phyloP scores from a whole-genome alignment of 148 eudicot genomes.

The Fagopyrum esculentum region DNA sequence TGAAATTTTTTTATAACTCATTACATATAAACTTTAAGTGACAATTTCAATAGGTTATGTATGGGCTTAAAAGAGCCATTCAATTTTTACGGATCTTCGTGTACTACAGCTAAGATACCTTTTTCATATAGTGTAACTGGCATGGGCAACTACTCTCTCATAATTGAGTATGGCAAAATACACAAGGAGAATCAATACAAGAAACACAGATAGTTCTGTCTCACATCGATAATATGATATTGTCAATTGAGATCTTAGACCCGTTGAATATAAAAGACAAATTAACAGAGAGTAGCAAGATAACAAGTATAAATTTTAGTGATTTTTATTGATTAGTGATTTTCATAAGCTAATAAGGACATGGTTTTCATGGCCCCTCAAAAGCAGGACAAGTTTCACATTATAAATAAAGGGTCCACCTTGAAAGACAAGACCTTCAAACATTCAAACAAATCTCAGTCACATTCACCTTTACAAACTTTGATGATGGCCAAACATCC shows the following conservation, averaged over 20 bases:
- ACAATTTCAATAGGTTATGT: slow-evolving; percentile 1
- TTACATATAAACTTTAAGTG: neutral
- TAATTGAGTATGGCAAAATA: slow-evolving; percentile 4
- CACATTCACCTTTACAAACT: slow-evolving; percentile 5
- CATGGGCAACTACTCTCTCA: slow-evolving; percentile 3
- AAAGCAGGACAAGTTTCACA: slow-evolving; percentile 5
- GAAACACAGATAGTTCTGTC: too few relatives aligned
- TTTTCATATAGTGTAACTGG: neutral
- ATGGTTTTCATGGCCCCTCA: slow-evolving; percentile 8
- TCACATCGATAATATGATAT: too few relatives aligned
- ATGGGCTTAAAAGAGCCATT: neutral
- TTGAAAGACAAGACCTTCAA: slow-evolving; percentile 5
- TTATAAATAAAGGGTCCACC: neutral
- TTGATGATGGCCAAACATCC: slow-evolving; percentile 6
- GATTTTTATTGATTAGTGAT: too few relatives aligned
- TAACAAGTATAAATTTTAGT: too few relatives aligned
- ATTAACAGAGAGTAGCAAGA: too few relatives aligned
- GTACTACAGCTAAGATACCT: neutral
- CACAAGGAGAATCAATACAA: neutral
- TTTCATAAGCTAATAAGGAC: neutral
- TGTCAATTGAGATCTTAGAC: too few relatives aligned
- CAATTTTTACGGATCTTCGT: neutral
- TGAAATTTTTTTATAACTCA: neutral
- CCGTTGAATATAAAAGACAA: too few relatives aligned
- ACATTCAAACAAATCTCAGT: slow-evolving; percentile 7